Base-by-base conservation (phyloP, 2,329 filamentous ascomycete species). In the Thelonectria blattea region DNA sequence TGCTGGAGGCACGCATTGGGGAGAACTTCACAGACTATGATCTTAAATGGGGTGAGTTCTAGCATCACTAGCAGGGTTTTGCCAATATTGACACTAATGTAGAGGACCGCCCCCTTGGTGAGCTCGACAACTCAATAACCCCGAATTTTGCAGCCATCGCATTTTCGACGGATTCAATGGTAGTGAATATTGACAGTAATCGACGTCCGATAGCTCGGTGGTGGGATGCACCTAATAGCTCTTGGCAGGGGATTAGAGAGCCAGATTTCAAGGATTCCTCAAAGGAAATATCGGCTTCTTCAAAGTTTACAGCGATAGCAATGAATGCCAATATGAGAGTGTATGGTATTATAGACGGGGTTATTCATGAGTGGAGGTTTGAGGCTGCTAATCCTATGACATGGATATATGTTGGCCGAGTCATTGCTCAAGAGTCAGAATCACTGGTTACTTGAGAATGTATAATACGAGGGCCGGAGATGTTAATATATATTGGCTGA, bases 311-410 rank as follows among this genome's bases (percentile, higher is more conserved):
- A 3, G 49, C 48, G 1, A 34, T 58, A 18, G 10, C 56, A 7
- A 5, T 34, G 9, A 22, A 52, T 20, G 34, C 20, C 5, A 48
- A 48, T 17, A 30, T 30, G 32, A 45, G 49, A 32, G 18, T 58
- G 1, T 58, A 58, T 9, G 42, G 49, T 4, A 17, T 58, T 1
- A n/a, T 58, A 2, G 18, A 52, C 5, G 43, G n/a, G 24, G 17
- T 43, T 2, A 34, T 58, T n/a, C 22, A 58, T 15, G 30, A 52
- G 37, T 58, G 56, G 56, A 20, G 15, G 10, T 58, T 58, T 22
- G 32, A 46, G 1, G 17, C 27, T 9, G 8, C 5, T 7, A 7
- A 30, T 9, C 27, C 27, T 7, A 30, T 30, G 8, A 30, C 27
- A 30, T 30, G 27, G 27, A 30, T 30, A 30, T 30, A 30, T 10